Percentiles rank a stretch among this genome's conserved stretches.
These are phyloP conservation scores for Cordia subcordata DNA, from an alignment of 257 asterid genomes.

Conservation along the genomic window DNA sequence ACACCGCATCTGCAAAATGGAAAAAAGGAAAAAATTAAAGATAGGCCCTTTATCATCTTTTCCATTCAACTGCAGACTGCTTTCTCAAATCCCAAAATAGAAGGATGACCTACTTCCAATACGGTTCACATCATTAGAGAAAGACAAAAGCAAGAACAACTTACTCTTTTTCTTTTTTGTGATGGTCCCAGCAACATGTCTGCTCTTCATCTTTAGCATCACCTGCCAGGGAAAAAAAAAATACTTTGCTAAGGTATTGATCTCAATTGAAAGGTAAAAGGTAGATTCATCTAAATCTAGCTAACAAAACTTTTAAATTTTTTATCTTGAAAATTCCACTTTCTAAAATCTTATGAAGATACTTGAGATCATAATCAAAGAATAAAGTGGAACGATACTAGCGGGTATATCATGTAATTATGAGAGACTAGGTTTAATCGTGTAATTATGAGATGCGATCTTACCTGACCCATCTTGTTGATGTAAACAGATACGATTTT, in stretches of 20 bases:
- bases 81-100: conserved; percentile 87
- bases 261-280: conserved; percentile 24
- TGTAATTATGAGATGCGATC: conserved; percentile 21
- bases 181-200: conserved; percentile 92
- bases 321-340: conserved; percentile 1
- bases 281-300: conserved; percentile 20
- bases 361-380: background rate
- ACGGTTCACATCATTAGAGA: conserved; percentile 50
- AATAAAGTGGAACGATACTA: background rate
- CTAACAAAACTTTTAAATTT: conserved; percentile 19
- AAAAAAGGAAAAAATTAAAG: conserved; percentile 25
- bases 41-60: conserved; percentile 24
- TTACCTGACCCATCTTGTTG: conserved; percentile 77
- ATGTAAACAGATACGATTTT: conserved; percentile 90
- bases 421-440: conserved; percentile 24
- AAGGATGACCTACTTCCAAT: conserved; percentile 41
- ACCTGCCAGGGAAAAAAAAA: conserved; percentile 49
- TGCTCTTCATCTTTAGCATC: conserved; percentile 87
- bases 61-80: conserved; percentile 23
- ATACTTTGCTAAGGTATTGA: conserved; percentile 12
- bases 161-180: conserved; percentile 99
- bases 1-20: conserved; percentile 61
- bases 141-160: conserved; percentile 37
- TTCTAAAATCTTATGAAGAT: background rate
- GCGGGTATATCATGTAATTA: background rate